Base-by-base conservation (phyloP, 306 rosid genomes). In the Crataegus laevigata region DNA sequence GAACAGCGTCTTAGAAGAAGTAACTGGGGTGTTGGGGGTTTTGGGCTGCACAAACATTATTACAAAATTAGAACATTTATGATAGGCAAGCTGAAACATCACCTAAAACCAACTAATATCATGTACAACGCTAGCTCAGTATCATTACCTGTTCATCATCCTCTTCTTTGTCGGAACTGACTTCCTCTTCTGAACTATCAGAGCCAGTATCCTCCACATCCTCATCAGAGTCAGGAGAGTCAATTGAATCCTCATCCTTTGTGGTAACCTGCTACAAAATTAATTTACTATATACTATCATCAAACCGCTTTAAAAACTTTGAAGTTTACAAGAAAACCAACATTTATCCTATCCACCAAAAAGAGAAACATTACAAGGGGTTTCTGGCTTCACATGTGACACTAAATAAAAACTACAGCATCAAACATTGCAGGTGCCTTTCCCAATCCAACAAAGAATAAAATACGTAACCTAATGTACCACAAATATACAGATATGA, bases 21-120 rank as follows among this genome's bases (percentile, higher is more conserved):
- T 65, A 4, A 61, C 87, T 1, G 91, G 89, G 8, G 99, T 77
- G 34, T 58, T 79, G 3, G 96, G 96, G 36, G 98, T 90, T 69
- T 78, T 80, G 8, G 96, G 89, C 97, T 94, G 92, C 78, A 63
- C 6, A 61, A 7, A 5, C 29, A 12, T 12, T 26, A 59, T 26
- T 3, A 13, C n/a, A 42, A 26, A 11, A 30, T 3, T 34, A 38
- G 62, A 51, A 26, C 60, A 29, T 62, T 17, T 24, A 9, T 14
- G 47, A 3, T 18, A 3, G 10, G 45, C 0, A 59, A 24, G 18
- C 13, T 2, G 65, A 25, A 58, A 11, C 65, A 60, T 60, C 17
- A 60, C 65, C 65, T 25, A 2, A 60, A 13, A 24, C 21, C 6
- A 60, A 50, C 4, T 13, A 25, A 60, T 1, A 24, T 5, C 19